phyloP scores from a whole-genome alignment of 2,329 filamentous ascomycete genomes.

The Fusarium sulawesiense region DNA sequence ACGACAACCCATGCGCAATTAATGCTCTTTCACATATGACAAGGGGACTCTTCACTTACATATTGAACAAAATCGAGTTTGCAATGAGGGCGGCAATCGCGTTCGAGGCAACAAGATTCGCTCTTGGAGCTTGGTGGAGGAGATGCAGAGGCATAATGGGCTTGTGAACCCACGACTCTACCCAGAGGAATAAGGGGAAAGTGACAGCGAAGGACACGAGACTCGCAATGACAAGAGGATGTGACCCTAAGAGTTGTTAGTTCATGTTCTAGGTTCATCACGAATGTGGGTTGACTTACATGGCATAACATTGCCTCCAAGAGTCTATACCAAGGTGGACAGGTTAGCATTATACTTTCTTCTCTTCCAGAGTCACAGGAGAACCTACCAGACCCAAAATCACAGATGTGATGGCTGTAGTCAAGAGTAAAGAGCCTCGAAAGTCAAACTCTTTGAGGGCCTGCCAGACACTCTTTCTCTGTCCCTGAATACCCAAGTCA shows the following conservation, averaged over 20 bases:
- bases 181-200: conserved; percentile 64
- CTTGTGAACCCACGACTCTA: conserved; percentile 61
- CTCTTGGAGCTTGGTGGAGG: conserved; percentile 61
- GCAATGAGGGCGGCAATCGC: conserved; percentile 62
- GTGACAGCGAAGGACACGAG: conserved; percentile 60
- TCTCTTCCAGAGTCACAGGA: not conserved
- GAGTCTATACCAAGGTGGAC: conserved; percentile 54
- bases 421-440: conserved; percentile 65
- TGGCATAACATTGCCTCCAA: conserved; percentile 72
- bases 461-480: conserved; percentile 57
- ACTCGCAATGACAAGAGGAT: conserved; percentile 66
- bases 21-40: not conserved
- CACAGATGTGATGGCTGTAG: conserved; percentile 64
- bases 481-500: conserved; percentile 62
- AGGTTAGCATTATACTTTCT: conserved; percentile 11
- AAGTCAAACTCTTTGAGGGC: conserved; percentile 69
- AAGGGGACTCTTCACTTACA: conserved; percentile 52
- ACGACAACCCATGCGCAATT: not conserved
- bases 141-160: conserved; percentile 72
- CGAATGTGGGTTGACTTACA: conserved; percentile 54
- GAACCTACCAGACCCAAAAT: conserved; percentile 67
- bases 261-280: not conserved
- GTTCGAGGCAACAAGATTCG: conserved; percentile 69
- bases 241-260: conserved; percentile 59
- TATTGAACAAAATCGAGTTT: conserved; percentile 70